Conservation (phyloP, 192 early-diverging fungal species). For the Anaeromyces robustus region DNA sequence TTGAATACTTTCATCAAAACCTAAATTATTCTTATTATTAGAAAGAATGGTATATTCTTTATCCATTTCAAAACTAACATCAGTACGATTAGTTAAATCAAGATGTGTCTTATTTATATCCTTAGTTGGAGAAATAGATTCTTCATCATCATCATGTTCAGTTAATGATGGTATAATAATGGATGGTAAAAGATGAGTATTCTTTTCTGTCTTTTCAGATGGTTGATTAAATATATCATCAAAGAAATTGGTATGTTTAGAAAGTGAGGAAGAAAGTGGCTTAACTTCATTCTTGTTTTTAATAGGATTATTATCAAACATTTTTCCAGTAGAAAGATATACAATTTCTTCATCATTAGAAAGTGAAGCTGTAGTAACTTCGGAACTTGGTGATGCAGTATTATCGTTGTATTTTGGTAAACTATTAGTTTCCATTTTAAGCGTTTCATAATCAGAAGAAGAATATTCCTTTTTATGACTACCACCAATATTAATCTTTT, state of each 20-base stretch:
- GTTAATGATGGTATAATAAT: neutral
- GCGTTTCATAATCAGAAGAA: neutral
- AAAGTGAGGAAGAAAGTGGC: neutral
- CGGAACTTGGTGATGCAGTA: neutral
- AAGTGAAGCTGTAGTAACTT: neutral
- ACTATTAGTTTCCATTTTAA: neutral
- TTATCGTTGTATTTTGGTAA: neutral
- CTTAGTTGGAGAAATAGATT: neutral
- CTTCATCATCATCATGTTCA: neutral
- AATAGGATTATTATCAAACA: neutral
- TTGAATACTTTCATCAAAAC: neutral
- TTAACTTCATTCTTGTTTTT: neutral
- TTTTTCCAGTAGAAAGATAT: neutral
- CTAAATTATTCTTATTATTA: neutral
- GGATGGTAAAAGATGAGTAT: neutral
- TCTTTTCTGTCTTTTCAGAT: neutral
- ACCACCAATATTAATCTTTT: neutral
- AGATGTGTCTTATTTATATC: neutral
- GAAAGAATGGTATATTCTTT: neutral
- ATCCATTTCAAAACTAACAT: neutral
- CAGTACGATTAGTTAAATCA: neutral
- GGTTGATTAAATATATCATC: neutral
- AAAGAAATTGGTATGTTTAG: neutral
- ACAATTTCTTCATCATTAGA: neutral
- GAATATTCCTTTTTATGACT: neutral